A percentile compares a stretch with the other conserved stretches of the same genome.
Conservation (phyloP, 768 basidiomycete species). For the Dioszegia crocea region DNA sequence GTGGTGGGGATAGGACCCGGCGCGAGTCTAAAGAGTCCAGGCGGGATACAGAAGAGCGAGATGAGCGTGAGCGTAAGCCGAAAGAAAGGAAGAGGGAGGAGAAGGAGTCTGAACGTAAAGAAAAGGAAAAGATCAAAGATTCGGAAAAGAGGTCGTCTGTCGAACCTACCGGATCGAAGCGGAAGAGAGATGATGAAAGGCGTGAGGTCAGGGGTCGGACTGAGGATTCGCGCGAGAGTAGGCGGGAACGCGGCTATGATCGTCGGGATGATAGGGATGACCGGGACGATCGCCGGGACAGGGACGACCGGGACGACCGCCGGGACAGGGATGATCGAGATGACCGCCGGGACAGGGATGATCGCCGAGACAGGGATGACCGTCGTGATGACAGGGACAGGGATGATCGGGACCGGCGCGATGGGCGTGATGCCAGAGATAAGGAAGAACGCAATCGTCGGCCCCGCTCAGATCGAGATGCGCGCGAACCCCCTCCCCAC, state of each 20-base stretch:
- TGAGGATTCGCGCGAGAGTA: too few relatives aligned
- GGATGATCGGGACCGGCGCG: background rate
- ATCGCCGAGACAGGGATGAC: background rate
- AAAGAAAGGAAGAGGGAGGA: conserved; percentile 37
- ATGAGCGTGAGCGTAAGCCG: conserved; percentile 41
- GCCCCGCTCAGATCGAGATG: too few relatives aligned
- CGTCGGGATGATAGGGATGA: background rate
- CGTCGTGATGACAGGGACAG: background rate
- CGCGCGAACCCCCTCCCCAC: background rate
- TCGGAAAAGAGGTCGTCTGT: background rate
- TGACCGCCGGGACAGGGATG: background rate
- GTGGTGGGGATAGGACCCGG: conserved; percentile 6
- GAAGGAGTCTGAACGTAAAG: background rate
- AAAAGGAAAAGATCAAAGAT: background rate
- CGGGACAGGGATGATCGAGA: background rate
- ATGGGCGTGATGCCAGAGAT: background rate
- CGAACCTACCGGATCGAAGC: background rate
- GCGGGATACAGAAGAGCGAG: conserved; percentile 36
- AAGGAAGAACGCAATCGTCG: too few relatives aligned
- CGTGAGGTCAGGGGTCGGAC: background rate
- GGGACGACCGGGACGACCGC: background rate
- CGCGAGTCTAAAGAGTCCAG: conserved; percentile 54
- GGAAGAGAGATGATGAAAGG: conserved; percentile 4
- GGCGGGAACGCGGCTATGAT: background rate
- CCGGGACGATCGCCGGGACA: background rate